These are phyloP conservation scores for Aristolochia fimbriata DNA, from an alignment of 164 flowering plant species.

Conservation along the genomic window DNA sequence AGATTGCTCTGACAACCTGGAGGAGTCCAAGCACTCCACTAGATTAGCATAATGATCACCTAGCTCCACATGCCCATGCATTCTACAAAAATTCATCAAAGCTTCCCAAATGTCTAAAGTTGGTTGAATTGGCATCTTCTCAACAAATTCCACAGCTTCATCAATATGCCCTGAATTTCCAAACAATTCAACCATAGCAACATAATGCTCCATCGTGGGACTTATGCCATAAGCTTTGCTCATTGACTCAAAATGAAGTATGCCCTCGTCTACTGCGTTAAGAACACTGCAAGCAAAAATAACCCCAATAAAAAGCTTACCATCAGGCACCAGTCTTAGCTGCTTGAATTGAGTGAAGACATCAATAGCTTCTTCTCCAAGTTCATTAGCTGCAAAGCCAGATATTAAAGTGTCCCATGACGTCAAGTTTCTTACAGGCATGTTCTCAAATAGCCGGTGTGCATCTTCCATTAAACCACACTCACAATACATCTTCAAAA, in stretches of 20 bases:
- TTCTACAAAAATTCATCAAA: conserved; percentile 50
- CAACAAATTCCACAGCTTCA: conserved; percentile 66
- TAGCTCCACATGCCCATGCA: conserved; percentile 52
- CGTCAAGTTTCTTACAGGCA: conserved; percentile 49
- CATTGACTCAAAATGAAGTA: conserved; percentile 70
- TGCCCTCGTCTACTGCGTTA: conserved; percentile 53
- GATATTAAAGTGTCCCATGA: conserved; percentile 74
- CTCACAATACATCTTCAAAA: conserved; percentile 54
- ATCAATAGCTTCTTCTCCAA: conserved; percentile 67
- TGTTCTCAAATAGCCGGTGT: conserved; percentile 30
- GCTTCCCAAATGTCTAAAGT: conserved; percentile 55
- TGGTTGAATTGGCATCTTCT: conserved; percentile 58
- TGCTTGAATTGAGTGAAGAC: conserved; percentile 46
- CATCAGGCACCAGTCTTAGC: conserved; percentile 59
- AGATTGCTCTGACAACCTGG: conserved; percentile 41
- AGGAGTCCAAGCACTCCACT: conserved; percentile 42
- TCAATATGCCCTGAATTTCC: conserved; percentile 52
- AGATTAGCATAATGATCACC: conserved; percentile 60
- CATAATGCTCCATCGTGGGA: conserved; percentile 66
- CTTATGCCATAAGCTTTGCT: conserved; percentile 38
- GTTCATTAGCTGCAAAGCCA: conserved; percentile 50
- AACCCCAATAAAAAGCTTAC: conserved; percentile 46
- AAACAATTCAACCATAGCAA: conserved; percentile 54
- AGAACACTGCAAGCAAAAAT: conserved; percentile 53
- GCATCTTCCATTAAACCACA: conserved; percentile 69